phyloP scores from a whole-genome alignment of 495 filamentous ascomycete species.

The Tuber melanosporum region DNA sequence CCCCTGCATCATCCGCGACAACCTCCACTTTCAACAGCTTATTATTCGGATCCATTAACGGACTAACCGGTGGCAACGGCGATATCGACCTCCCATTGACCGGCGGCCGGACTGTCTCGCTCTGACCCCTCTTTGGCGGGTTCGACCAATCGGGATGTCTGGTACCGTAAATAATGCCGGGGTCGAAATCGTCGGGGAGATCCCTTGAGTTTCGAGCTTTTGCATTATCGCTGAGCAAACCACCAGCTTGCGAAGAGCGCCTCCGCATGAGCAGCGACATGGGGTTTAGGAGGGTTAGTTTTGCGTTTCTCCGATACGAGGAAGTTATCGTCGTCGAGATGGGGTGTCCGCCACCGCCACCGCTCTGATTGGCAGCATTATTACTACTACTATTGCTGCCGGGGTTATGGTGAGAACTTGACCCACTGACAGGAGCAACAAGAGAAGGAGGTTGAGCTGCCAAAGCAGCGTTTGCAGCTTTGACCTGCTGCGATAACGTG shows the following conservation, averaged over 20 bases:
- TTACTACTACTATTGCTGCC: slow-evolving; percentile 10
- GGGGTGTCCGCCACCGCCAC: neutral
- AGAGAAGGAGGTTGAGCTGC: slow-evolving; percentile 5
- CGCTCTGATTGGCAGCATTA: neutral
- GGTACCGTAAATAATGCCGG: slow-evolving; percentile 51
- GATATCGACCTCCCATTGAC: slow-evolving; percentile 21
- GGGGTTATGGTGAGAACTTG: neutral
- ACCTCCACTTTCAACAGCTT: slow-evolving; percentile 31
- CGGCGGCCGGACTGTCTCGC: slow-evolving; percentile 14
- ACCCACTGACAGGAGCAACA: slow-evolving; percentile 8
- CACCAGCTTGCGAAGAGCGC: slow-evolving; percentile 49
- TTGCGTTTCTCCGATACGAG: slow-evolving; percentile 48
- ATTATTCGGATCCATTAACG: slow-evolving; percentile 10
- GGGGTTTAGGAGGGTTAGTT: slow-evolving; percentile 63
- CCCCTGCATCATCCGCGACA: slow-evolving; percentile 11
- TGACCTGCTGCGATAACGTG: neutral
- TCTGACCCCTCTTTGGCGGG: slow-evolving; percentile 27
- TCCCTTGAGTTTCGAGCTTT: slow-evolving; percentile 42
- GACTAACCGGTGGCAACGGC: slow-evolving; percentile 12
- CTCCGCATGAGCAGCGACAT: slow-evolving; percentile 63
- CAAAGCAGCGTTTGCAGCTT: neutral
- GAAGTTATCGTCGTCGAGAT: slow-evolving; percentile 7
- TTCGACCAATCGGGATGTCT: slow-evolving; percentile 41
- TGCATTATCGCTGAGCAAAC: slow-evolving; percentile 33
- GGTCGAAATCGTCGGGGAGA: slow-evolving; percentile 65